Evolutionary conservation across 2,329 filamentous ascomycete genomes (phyloP), one percentile per base, ranked within the genome.

Genomic region (Fusarium newnesense): DNA sequence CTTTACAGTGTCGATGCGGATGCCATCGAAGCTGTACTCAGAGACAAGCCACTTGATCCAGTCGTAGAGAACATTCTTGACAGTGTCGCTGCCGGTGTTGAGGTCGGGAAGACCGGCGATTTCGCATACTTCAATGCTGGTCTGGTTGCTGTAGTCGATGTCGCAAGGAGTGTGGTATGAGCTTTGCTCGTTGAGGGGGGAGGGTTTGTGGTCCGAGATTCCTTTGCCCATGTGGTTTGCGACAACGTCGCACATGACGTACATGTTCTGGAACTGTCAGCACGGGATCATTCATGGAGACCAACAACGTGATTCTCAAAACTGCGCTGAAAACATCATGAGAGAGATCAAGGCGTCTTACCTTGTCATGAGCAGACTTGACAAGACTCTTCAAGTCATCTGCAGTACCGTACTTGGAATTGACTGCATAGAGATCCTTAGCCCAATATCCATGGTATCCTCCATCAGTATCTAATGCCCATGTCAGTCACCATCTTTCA

Each of bases 201-300:
- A 75, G 10, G 86, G 85, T 12, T 77, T 77, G 72, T 82, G 80
- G 63, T 84, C 79, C 37, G 79, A 62, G 75, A 91, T 89, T 0
- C 59, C 64, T 49, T 87, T 86, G 21, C 82, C 87, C 80, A 88
- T 87, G 77, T 91, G 87, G 76, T 91, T 91, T 44, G 85, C 84
- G 5, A 91, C 89, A 5, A 91, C 83, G 63, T 91, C 89, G 19
- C 89, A 84, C 89, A 91, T 91, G 40, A 91, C 81, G 68, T 88
- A 89, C 47, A 83, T 82, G 53, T 74, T 75, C 80, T 81, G 13
- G 0, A 10, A 4, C 1, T 13, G 21, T 69, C 3, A 69, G 58
- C n/a, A 47, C 19, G 18, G 21, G 10, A 4, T 40, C 7, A 37
- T 34, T 18, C 24, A n/a, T 11, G 7, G 36, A 11, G 16, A 37